Evolutionary conservation across 495 filamentous ascomycete species (phyloP), one percentile per base, ranked within the genome.

Genomic region (Penicillium robsamsonii): DNA sequence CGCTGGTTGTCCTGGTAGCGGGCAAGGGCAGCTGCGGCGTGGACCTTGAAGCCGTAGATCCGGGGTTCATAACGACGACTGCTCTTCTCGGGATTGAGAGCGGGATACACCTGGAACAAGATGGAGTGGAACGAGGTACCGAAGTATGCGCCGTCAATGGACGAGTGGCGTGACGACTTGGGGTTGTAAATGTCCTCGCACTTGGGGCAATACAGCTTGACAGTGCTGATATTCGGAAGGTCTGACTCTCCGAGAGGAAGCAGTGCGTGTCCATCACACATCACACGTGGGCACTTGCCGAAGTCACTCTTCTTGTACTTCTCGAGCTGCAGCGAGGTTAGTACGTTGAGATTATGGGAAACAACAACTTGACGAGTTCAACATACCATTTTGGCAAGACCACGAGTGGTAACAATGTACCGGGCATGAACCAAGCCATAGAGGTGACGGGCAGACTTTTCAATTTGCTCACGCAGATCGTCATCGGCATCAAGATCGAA

Each of bases 111-210:
- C 73, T 98, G 94, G 80, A 97, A 97, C 50, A 98, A 83, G 72
- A 98, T 97, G 70, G 96, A 96, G 79, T 96, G 93, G 80, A 98
- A 98, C 6, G 89, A 93, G 40, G 94, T 90, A 52, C 95, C 94
- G 53, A 97, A 98, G 79, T 97, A 98, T 53, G 94, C 94, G 52
- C 94, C 94, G 70, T 99, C 94, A 69, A 99, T 96, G 46, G 85
- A 81, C 42, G 90, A 88, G 71, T 99, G 94, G 46, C 94, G 91
- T 12, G 92, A 94, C 6, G 94, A 97, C 74, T 99, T 99, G 31
- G 94, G 94, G 72, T 97, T 97, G 81, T 99, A 99, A 53, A 96
- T 84, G 66, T 99, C 94, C 77, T 99, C 94, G 79, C 94, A 99
- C 58, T 90, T 89, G 18, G 89, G 86, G 74, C 94, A 99, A 81